These are phyloP conservation scores for Hsuehochloa calcarea DNA, from an alignment of 176 grass and related monocot genomes.

Conservation along the genomic window DNA sequence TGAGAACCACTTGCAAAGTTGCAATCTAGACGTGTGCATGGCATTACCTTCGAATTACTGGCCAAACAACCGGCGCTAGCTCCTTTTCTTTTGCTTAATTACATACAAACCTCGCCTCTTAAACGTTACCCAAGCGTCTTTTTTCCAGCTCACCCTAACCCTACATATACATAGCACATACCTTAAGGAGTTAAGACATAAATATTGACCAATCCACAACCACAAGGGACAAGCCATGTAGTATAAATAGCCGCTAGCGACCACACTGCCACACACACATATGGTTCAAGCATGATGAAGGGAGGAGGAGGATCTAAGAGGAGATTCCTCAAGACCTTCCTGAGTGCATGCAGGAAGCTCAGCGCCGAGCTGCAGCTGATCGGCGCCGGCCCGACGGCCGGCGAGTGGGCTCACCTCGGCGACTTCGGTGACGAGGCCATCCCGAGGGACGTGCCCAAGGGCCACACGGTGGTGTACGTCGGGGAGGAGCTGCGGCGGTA, in stretches of 20 bases:
- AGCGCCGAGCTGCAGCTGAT: neutral
- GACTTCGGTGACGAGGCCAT: neutral
- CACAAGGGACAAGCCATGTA: neutral
- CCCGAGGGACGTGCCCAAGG: constrained; percentile 75
- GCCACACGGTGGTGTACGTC: constrained; percentile 91
- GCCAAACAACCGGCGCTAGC: neutral
- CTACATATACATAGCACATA: neutral
- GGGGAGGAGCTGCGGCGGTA: constrained; percentile 60
- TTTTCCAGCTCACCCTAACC: constrained; percentile 42
- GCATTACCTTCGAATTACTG: neutral
- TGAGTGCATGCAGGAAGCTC: constrained; percentile 55
- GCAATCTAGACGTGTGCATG: neutral
- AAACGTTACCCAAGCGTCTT: neutral
- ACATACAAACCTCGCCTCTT: constrained; percentile 10
- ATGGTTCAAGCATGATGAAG: constrained; percentile 36
- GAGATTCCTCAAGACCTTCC: constrained; percentile 48
- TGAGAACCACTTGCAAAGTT: constrained; percentile 10
- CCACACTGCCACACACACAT: neutral
- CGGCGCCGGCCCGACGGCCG: constrained; percentile 14
- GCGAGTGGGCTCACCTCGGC: constrained; percentile 33
- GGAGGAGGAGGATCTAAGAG: constrained; percentile 14
- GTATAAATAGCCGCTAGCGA: neutral
- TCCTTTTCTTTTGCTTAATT: neutral
- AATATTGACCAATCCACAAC: constrained; percentile 17
- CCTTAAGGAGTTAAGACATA: constrained; percentile 27